These are phyloP conservation scores for Beauveria pseudobassiana DNA, from an alignment of 2,329 filamentous ascomycete species.

Conservation along the genomic window DNA sequence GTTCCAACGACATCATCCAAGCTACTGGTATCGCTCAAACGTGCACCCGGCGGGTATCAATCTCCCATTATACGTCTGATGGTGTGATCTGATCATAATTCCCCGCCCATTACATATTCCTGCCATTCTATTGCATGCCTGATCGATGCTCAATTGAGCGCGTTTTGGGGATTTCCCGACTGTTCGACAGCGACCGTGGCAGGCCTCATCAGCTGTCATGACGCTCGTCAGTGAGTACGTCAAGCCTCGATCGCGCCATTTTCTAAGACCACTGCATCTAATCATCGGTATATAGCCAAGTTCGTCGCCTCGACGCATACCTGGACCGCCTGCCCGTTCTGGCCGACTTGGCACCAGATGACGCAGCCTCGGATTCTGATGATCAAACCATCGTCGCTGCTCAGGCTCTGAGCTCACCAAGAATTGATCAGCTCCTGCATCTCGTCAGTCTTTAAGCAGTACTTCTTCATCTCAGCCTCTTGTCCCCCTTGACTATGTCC, in stretches of 20 bases:
- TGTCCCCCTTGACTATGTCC: conserved; percentile 53
- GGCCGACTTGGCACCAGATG: conserved; percentile 33
- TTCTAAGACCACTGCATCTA: conserved; percentile 9
- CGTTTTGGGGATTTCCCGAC: neutral
- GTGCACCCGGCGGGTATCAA: conserved; percentile 6
- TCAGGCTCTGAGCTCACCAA: conserved; percentile 41
- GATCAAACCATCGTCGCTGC: conserved; percentile 28
- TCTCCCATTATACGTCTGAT: conserved; percentile 7
- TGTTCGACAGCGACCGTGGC: neutral
- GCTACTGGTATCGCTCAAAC: neutral
- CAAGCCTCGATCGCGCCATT: neutral
- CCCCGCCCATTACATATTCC: neutral
- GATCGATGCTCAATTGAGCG: conserved; percentile 10
- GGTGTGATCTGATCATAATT: conserved; percentile 1
- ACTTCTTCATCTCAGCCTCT: conserved; percentile 57
- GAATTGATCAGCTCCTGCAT: conserved; percentile 55
- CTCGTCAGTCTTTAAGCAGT: conserved; percentile 66
- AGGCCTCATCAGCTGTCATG: conserved; percentile 24
- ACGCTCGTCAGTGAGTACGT: conserved; percentile 43
- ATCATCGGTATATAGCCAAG: conserved; percentile 37
- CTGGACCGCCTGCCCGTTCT: conserved; percentile 50
- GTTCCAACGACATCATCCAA: conserved; percentile 5
- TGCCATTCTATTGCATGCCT: neutral
- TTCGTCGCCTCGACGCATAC: conserved; percentile 56
- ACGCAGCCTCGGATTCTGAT: conserved; percentile 30